Conservation (phyloP, 306 rosid species). For the Cicer yamashitae region DNA sequence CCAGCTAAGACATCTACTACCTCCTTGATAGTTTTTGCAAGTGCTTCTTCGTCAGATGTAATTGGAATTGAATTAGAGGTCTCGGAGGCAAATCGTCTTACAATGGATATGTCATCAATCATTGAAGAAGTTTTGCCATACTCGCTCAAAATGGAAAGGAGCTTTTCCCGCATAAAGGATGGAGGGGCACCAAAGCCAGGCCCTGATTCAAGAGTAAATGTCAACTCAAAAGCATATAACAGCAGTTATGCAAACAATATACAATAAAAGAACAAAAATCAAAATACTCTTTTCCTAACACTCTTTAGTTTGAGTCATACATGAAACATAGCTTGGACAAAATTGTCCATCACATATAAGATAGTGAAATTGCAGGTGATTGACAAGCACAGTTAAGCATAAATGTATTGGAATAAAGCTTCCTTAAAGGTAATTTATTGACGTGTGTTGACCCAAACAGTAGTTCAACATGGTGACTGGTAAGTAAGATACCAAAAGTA, state of each 20-base stretch:
- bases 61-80: slow-evolving; percentile 83
- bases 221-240: slow-evolving; percentile 37
- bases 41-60: slow-evolving; percentile 88
- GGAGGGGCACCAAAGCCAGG: slow-evolving; percentile 91
- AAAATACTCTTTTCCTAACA: slow-evolving; percentile 23
- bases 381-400: slow-evolving; percentile 18
- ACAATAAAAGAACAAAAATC: slow-evolving; percentile 9
- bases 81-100: slow-evolving; percentile 79
- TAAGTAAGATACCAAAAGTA: neutral
- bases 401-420: neutral
- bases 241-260: slow-evolving; percentile 31
- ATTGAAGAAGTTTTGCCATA: slow-evolving; percentile 73
- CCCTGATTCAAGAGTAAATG: slow-evolving; percentile 61
- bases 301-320: neutral
- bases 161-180: slow-evolving; percentile 73
- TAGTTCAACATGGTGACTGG: neutral
- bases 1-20: slow-evolving; percentile 48
- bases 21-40: slow-evolving; percentile 76
- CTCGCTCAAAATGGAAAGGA: slow-evolving; percentile 74
- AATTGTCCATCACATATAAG: neutral
- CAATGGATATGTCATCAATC: slow-evolving; percentile 80
- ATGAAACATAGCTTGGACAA: neutral
- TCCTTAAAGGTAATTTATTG: neutral
- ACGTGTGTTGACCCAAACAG: neutral
- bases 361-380: neutral